Evolutionary conservation across 495 filamentous ascomycete genomes (phyloP).

Genomic region (Cercophora sp.): DNA sequence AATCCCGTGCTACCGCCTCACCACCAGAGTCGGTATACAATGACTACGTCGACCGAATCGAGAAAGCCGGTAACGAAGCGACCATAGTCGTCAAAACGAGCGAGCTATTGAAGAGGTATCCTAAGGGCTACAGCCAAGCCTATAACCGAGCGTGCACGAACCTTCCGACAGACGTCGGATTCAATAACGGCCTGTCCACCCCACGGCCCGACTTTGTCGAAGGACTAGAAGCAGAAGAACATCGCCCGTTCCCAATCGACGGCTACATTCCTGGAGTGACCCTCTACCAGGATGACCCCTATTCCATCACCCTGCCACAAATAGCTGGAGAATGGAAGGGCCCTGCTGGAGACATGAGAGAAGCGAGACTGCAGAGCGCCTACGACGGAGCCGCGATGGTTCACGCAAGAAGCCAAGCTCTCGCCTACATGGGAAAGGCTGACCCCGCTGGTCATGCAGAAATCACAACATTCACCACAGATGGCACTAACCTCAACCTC

Average conservation of each 20-base stretch:
- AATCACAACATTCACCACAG: too few relatives aligned
- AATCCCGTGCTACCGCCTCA: constrained; percentile 19
- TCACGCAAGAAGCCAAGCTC: too few relatives aligned
- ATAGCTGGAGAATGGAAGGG: constrained; percentile 2
- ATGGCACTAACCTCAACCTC: too few relatives aligned
- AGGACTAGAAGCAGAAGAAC: background rate
- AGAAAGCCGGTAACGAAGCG: constrained; percentile 20
- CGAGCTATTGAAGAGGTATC: constrained; percentile 18
- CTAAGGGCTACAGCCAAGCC: constrained; percentile 9
- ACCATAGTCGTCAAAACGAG: constrained; percentile 14
- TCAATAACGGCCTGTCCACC: constrained; percentile 22
- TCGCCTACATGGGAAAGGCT: too few relatives aligned
- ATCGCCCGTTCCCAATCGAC: too few relatives aligned
- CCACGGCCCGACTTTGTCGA: constrained; percentile 26
- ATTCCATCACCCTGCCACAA: background rate
- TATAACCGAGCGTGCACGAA: background rate
- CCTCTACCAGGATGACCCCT: background rate
- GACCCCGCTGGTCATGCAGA: too few relatives aligned
- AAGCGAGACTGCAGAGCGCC: too few relatives aligned
- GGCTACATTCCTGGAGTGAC: too few relatives aligned
- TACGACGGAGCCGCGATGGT: too few relatives aligned
- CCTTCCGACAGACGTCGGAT: constrained; percentile 19
- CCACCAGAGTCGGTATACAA: constrained; percentile 19
- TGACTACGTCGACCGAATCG: constrained; percentile 17
- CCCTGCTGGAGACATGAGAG: too few relatives aligned